A percentile compares a stretch with the other conserved stretches of the same genome.
Evolutionary conservation across 2,329 filamentous ascomycete genomes (phyloP).

Genomic region (Acephala macrosclerotiorum): DNA sequence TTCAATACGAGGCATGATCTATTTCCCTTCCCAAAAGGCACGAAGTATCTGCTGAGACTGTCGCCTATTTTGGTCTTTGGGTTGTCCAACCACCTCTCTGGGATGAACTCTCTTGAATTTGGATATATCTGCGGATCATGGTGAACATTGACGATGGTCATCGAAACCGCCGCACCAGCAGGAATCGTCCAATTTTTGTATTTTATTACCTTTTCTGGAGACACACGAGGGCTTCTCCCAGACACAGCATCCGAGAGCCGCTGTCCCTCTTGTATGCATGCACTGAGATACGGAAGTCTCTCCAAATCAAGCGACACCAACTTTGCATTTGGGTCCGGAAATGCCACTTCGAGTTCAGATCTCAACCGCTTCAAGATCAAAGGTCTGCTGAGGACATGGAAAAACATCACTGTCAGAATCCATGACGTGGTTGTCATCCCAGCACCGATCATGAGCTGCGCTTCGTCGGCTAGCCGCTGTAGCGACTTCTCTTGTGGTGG

Average conservation of each 20-base stretch:
- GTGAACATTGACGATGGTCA: neutral
- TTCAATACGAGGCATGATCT: neutral
- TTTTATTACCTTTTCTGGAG: neutral
- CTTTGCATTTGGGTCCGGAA: neutral
- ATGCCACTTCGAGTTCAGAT: neutral
- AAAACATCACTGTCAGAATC: neutral
- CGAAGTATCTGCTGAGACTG: neutral
- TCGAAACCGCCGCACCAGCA: neutral
- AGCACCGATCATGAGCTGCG: constrained; percentile 46
- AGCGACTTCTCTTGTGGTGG: constrained; percentile 47
- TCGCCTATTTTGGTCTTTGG: neutral
- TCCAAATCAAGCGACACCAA: neutral
- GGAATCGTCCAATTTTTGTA: neutral
- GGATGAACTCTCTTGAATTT: neutral
- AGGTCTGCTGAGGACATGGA: neutral
- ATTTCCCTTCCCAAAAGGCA: neutral
- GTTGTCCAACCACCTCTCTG: neutral
- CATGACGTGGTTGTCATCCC: constrained; percentile 48
- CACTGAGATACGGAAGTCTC: neutral
- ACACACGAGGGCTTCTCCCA: neutral
- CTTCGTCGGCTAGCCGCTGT: constrained; percentile 48
- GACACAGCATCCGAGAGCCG: neutral
- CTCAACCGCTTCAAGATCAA: neutral
- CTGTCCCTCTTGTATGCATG: neutral
- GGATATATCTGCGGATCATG: neutral